Conservation (phyloP, 164 flowering plant species). For the Magnolia sinica region DNA sequence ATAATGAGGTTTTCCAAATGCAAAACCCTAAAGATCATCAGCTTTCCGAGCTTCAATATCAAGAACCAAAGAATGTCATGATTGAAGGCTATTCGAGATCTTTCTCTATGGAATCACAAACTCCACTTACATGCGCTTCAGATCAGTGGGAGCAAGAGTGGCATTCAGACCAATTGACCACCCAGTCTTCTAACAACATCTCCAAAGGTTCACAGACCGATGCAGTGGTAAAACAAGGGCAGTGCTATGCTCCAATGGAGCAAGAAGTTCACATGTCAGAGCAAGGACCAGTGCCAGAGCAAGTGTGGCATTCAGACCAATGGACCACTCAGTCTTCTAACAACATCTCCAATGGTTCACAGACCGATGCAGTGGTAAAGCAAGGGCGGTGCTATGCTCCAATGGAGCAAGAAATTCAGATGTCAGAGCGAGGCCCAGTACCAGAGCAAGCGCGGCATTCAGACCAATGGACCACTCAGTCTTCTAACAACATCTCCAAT, state of each 20-base stretch:
- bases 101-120: no score
- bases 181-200: not conserved
- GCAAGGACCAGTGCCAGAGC: not conserved
- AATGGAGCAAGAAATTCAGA: not conserved
- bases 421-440: no score
- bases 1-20: not conserved
- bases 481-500: not conserved
- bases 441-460: not conserved
- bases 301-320: not conserved
- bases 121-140: no score
- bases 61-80: not conserved
- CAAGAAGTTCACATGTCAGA: not conserved
- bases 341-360: not conserved
- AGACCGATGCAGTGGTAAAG: not conserved
- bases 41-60: not conserved
- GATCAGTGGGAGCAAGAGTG: not conserved
- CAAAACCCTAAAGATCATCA: not conserved
- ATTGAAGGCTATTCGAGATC: not conserved
- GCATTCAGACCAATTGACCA: not conserved
- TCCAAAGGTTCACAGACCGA: no score
- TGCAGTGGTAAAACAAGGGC: not conserved
- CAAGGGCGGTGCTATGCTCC: not conserved
- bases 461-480: not conserved
- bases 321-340: not conserved
- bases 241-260: not conserved